Conservation (phyloP, 495 filamentous ascomycete species). For the Hypoxylon fuscum region DNA sequence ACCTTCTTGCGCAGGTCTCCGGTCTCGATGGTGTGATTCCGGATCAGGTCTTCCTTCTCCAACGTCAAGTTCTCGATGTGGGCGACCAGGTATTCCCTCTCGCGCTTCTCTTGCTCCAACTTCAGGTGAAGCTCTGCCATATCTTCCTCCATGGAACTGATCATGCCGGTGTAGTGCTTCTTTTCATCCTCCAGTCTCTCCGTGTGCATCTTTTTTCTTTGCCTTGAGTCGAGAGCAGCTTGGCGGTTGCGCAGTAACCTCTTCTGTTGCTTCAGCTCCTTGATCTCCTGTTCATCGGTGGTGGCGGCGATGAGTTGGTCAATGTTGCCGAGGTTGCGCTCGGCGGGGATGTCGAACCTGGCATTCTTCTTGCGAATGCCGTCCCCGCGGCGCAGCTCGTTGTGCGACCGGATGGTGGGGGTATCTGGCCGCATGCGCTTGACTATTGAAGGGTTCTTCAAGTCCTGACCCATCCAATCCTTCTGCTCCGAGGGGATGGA, state of each 20-base stretch:
- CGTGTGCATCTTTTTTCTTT: constrained; percentile 98
- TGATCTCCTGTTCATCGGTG: constrained; percentile 91
- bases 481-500: constrained; percentile 63
- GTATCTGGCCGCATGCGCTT: constrained; percentile 76
- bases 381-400: constrained; percentile 82
- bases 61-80: constrained; percentile 79
- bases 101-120: constrained; percentile 69
- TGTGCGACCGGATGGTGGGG: constrained; percentile 79
- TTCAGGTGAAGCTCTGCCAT: constrained; percentile 72
- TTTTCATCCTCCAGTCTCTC: constrained; percentile 97
- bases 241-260: constrained; percentile 92
- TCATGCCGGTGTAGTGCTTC: constrained; percentile 80
- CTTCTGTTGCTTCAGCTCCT: constrained; percentile 99
- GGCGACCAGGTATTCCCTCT: constrained; percentile 75
- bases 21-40: constrained; percentile 89
- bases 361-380: constrained; percentile 99
- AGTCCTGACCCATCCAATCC: constrained; percentile 62
- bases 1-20: constrained; percentile 96
- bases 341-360: constrained; percentile 95
- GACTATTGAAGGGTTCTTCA: constrained; percentile 69
- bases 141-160: constrained; percentile 82
- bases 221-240: constrained; percentile 96
- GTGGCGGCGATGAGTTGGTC: constrained; percentile 90
- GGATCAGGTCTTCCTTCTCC: constrained; percentile 92
- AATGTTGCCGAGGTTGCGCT: constrained; percentile 93